Conservation (phyloP, 306 rosid species). For the Inga laurina region DNA sequence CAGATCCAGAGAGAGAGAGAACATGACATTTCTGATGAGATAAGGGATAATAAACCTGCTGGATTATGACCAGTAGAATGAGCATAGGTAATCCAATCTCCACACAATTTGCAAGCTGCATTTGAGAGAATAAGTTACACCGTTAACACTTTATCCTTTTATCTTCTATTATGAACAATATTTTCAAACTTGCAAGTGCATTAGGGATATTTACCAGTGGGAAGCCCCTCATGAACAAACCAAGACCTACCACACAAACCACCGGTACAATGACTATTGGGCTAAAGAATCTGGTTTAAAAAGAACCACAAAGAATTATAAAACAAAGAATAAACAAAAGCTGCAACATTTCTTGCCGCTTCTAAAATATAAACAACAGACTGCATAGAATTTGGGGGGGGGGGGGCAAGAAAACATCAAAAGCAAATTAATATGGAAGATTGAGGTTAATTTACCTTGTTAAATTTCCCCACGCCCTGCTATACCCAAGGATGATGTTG, state of each 20-base stretch:
- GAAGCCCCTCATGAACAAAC: conserved; percentile 79
- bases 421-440: neutral
- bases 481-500: conserved; percentile 79
- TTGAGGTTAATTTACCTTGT: conserved; percentile 55
- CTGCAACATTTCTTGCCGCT: neutral
- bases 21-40: neutral
- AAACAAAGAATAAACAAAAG: conserved; percentile 7
- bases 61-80: conserved; percentile 67
- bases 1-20: neutral
- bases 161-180: conserved; percentile 1
- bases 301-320: conserved; percentile 21
- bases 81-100: conserved; percentile 87
- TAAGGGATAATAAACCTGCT: conserved; percentile 66
- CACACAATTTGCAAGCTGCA: conserved; percentile 71
- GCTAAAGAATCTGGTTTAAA: conserved; percentile 61
- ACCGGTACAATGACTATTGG: conserved; percentile 75
- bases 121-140: conserved; percentile 10
- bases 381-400: neutral
- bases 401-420: neutral
- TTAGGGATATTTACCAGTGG: conserved; percentile 62
- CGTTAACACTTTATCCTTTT: conserved; percentile 18
- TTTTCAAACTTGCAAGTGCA: conserved; percentile 8
- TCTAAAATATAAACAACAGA: neutral
- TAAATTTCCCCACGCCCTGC: conserved; percentile 72
- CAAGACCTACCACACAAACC: conserved; percentile 85